Percentiles rank a stretch among this genome's conserved stretches.
Conservation (phyloP, 2,329 filamentous ascomycete genomes). For the Leptographium radiaticola region DNA sequence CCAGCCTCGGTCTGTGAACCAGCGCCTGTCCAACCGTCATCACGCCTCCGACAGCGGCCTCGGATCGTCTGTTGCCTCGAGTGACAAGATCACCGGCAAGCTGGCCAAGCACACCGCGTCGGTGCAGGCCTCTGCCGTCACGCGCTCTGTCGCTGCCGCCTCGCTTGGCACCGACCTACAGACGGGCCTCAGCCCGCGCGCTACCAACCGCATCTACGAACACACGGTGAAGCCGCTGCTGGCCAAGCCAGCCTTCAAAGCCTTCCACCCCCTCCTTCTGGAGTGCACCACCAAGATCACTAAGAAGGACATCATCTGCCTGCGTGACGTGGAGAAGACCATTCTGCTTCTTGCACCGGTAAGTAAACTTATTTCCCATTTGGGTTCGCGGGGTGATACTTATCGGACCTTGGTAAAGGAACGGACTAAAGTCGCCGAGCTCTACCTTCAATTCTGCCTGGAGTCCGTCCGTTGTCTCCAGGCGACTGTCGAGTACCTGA, state of each 20-base stretch:
- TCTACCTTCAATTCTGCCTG: conserved; percentile 81
- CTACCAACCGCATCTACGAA: conserved; percentile 66
- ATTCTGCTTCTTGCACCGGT: conserved; percentile 84
- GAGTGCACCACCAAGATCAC: conserved; percentile 69
- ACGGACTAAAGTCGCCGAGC: conserved; percentile 54
- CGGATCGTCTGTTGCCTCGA: conserved; percentile 66
- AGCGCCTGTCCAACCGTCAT: conserved; percentile 40
- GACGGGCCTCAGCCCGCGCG: conserved; percentile 52
- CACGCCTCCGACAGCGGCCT: conserved; percentile 80
- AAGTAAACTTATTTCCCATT: conserved; percentile 48
- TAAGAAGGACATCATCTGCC: conserved; percentile 74
- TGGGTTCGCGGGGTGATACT: conserved; percentile 48
- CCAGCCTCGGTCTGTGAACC: conserved; percentile 33
- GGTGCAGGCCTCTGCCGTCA: conserved; percentile 42
- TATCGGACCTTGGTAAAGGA: conserved; percentile 66
- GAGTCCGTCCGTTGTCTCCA: conserved; percentile 83
- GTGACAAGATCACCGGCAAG: conserved; percentile 32
- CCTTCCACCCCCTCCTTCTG: conserved; percentile 68
- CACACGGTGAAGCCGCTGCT: conserved; percentile 69
- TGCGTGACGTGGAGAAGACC: conserved; percentile 89
- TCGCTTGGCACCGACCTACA: conserved; percentile 34
- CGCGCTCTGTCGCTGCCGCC: conserved; percentile 40
- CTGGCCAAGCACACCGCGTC: conserved; percentile 25
- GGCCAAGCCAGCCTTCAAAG: conserved; percentile 56
- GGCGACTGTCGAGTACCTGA: conserved; percentile 73